phyloP scores from a whole-genome alignment of 2,329 filamentous ascomycete genomes.

The Metarhizium rileyi region DNA sequence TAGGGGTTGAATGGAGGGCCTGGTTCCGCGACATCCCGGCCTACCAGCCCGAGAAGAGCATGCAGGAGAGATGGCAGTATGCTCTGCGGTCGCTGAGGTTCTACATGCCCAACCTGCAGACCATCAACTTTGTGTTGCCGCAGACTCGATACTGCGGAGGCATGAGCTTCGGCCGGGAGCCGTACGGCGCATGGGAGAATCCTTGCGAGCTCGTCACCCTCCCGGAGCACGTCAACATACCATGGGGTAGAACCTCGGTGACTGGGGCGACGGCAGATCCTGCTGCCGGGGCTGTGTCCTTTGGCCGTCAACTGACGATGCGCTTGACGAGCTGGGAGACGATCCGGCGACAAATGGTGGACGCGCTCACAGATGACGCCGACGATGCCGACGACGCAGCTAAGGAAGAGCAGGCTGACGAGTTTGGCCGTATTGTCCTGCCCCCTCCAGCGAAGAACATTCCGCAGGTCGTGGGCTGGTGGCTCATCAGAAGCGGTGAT shows the following conservation, averaged over 20 bases:
- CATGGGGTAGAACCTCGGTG: conserved; percentile 14
- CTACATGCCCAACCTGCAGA: conserved; percentile 15
- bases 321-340: conserved; percentile 8
- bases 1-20: conserved; percentile 20
- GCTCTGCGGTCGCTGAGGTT: conserved; percentile 13
- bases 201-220: conserved; percentile 12
- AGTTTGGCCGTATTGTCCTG: neutral
- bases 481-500: neutral
- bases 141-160: conserved; percentile 16
- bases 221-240: conserved; percentile 13
- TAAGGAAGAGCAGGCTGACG: neutral
- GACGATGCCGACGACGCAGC: neutral
- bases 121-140: conserved; percentile 18
- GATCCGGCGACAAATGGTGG: conserved; percentile 11
- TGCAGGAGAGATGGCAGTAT: conserved; percentile 13
- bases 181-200: conserved; percentile 12
- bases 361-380: conserved; percentile 5
- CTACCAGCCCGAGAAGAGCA: conserved; percentile 12
- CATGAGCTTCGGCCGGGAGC: conserved; percentile 18
- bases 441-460: neutral
- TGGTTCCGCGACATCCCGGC: conserved; percentile 18
- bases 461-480: conserved; percentile 7
- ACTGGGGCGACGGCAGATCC: neutral
- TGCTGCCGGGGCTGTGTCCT: neutral
- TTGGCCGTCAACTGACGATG: conserved; percentile 2